Base-by-base conservation (phyloP, 164 flowering plant genomes). In the Nymphaea colorata region DNA sequence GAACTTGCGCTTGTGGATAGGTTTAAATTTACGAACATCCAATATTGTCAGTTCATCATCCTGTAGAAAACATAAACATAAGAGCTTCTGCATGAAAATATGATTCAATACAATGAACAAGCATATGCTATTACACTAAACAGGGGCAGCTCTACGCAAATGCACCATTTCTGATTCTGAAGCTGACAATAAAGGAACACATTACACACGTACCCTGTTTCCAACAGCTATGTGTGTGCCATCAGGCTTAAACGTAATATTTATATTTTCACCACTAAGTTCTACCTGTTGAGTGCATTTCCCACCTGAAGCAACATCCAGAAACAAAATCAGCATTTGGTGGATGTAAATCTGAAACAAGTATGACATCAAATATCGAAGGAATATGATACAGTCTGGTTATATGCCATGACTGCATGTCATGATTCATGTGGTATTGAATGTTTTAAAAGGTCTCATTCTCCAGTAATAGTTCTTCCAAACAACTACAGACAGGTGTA, bases 21-120 rank as follows among this genome's bases (percentile, higher is more conserved):
- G 83, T 80, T 88, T 90, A 77, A 93, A 93, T 73, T 93, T 93
- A 44, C 98, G 86, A 74, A 93, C 98, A 85, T 93, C 98, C 88
- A 93, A 72, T 70, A 90, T 88, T 47, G 98, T 90, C 59, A 93
- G 77, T 74, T 93, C 98, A 78, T 93, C 98, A 80, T 93, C 98
- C 98, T 93, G 69, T 73, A 73, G 51, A 6, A 70, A 45, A 64
- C 51, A 41, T 15, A 69, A 44, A 44, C 17, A 4, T 25, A 5
- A 8, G 57, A 51, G 57, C 57, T 51, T 15, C 57, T 51, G 57
- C 57, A 51, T 51, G 57, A 51, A 3, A 51, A 51, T 51, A 51
- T 8, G 15, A 51, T 51, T 51, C 12, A 51, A 51, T 51, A 15
- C 14, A 8, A 15, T 8, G 57, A 51, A 51, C 4, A 51, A 51